Evolutionary conservation across 805 yeast species (phyloP), one percentile per base, ranked within the genome.

Genomic region (Schwanniomyces polymorphus): DNA sequence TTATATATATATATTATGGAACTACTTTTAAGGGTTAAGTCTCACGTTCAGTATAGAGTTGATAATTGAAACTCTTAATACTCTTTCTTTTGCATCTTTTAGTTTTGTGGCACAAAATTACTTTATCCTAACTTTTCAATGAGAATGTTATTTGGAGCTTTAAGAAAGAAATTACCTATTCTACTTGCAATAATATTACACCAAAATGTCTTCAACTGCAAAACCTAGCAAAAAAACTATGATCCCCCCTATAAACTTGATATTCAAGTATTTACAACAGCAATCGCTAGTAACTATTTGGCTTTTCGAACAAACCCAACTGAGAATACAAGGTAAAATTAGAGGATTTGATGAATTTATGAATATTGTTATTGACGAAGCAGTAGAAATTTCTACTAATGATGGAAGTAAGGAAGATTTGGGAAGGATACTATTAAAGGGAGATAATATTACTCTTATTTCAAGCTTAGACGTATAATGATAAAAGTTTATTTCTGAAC

Each of bases 281-380:
- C 92, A 88, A 57, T 72, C 87, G 1, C 70, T 74, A 16, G 97
- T 94, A 28, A 81, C 85, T 7, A 81, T 94, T 29, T 92, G 97
- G 97, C 73, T 94, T 9, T 91, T 78, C 55, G 98, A 94, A 59
- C 97, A 94, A 65, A 79, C 84, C 0, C 83, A 82, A 17, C 75
- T 78, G 54, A 76, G 95, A 53, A 80, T 92, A 27, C 88, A 86
- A 56, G 99, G 99, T 1, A 80, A 78, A 50, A 84, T 94, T 27
- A 76, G 85, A 50, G 99, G 99, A 1, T 92, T 95, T 67, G 99
- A 94, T 66, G 99, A 95, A 70, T 92, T 91, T 60, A 95, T 94
- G 99, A 94, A 94, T 62, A 69, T 81, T 9, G 84, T 80, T 17
- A 53, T 81, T 11, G 85, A 80, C 47, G 84, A 81, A 25, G 84